Evolutionary conservation across 305 asterid genomes (phyloP).

Genomic region (Euphrasia arctica): DNA sequence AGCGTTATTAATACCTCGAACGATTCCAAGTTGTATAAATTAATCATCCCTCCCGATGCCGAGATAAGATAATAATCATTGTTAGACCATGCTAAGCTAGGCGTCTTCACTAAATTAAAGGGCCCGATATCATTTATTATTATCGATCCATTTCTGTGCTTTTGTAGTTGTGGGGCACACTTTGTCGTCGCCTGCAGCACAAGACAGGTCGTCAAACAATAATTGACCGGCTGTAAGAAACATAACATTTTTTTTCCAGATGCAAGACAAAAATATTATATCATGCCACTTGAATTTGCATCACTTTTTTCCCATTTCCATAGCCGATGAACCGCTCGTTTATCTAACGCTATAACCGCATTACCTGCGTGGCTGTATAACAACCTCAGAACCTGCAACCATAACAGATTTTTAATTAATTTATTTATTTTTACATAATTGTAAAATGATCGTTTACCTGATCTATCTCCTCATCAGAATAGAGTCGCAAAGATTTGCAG

Average conservation of each 20-base stretch:
- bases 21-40: conserved; percentile 43
- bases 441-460: conserved; percentile 33
- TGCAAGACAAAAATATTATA: conserved; percentile 14
- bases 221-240: not conserved
- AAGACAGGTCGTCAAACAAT: conserved; percentile 8
- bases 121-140: conserved; percentile 46
- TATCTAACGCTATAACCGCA: conserved; percentile 59
- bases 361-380: conserved; percentile 63
- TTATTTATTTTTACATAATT: not conserved
- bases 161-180: conserved; percentile 48
- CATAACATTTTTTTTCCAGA: not conserved
- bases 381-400: conserved; percentile 69
- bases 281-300: conserved; percentile 38
- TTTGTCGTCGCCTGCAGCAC: conserved; percentile 47
- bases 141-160: conserved; percentile 43
- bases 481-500: conserved; percentile 49
- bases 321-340: conserved; percentile 56
- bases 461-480: conserved; percentile 39
- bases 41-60: conserved; percentile 50
- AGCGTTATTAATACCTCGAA: conserved; percentile 44
- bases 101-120: conserved; percentile 26
- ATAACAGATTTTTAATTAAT: conserved; percentile 5
- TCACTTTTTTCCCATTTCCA: conserved; percentile 59
- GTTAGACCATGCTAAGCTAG: conserved; percentile 58
- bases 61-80: conserved; percentile 63